Percentiles rank a stretch among this genome's conserved stretches.
Evolutionary conservation across 2,329 filamentous ascomycete species (phyloP).

Genomic region (Alternaria postmessia): DNA sequence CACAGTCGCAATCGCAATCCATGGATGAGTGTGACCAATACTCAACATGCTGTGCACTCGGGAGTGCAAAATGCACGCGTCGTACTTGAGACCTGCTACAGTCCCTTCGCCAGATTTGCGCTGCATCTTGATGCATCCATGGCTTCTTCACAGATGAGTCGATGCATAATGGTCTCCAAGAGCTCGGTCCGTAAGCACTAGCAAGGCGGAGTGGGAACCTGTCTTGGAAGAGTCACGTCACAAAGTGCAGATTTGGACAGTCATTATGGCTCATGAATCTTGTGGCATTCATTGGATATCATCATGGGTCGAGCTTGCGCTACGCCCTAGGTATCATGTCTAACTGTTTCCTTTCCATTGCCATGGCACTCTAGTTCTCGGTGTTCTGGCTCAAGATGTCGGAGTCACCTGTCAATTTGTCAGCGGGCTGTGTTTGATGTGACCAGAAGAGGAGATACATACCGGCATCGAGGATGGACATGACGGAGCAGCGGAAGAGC

Average conservation of each 20-base stretch:
- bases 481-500: slow-evolving; percentile 97
- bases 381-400: slow-evolving; percentile 87
- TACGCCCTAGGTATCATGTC: slow-evolving; percentile 37
- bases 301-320: slow-evolving; percentile 28
- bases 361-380: slow-evolving; percentile 45
- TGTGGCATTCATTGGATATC: slow-evolving; percentile 40
- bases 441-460: slow-evolving; percentile 21
- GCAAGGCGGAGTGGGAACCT: no score
- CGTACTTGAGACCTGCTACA: no score
- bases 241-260: slow-evolving; percentile 10
- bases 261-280: slow-evolving; percentile 31
- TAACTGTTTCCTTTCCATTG: slow-evolving; percentile 20
- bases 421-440: slow-evolving; percentile 12
- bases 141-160: not conserved
- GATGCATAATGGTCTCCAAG: not conserved
- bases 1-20: not conserved
- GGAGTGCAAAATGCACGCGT: not conserved
- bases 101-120: not conserved
- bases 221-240: slow-evolving; percentile 12
- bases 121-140: not conserved
- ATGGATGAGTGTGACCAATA: not conserved
- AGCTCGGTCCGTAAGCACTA: not conserved
- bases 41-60: not conserved
- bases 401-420: slow-evolving; percentile 66
- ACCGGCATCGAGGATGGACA: slow-evolving; percentile 95